phyloP scores from a whole-genome alignment of 345 rosid genomes.

The Lepidium didymum region DNA sequence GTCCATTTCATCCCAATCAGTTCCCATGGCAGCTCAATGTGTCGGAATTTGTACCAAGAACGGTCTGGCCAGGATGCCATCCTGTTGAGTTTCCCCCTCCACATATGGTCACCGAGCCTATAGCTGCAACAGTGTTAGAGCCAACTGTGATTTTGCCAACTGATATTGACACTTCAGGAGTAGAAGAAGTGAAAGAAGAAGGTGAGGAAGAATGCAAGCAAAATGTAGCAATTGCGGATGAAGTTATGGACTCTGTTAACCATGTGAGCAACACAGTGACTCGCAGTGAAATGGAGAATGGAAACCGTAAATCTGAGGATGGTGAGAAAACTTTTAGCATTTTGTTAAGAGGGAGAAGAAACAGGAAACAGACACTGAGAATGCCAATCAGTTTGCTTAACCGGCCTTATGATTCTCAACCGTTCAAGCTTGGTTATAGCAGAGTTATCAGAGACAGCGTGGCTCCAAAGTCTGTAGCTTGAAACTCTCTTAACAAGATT shows the following conservation, averaged over 20 bases:
- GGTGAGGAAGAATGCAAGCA: constrained; percentile 33
- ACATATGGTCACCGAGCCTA: constrained; percentile 54
- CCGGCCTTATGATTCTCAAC: constrained; percentile 84
- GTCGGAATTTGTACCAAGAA: constrained; percentile 58
- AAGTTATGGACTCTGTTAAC: constrained; percentile 26
- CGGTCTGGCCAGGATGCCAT: constrained; percentile 73
- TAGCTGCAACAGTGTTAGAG: constrained; percentile 42
- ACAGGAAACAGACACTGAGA: constrained; percentile 79
- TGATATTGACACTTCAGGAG: constrained; percentile 44
- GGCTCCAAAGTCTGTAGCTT: constrained; percentile 48
- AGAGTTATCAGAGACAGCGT: constrained; percentile 79
- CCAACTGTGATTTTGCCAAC: constrained; percentile 39
- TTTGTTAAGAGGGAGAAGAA: constrained; percentile 80
- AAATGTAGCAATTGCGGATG: neutral
- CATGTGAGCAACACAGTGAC: constrained; percentile 22
- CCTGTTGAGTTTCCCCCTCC: constrained; percentile 61
- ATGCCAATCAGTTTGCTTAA: constrained; percentile 88
- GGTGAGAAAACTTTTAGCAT: constrained; percentile 86
- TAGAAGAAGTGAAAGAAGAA: constrained; percentile 23
- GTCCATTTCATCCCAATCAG: constrained; percentile 70
- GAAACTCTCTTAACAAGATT: neutral
- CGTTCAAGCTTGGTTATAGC: constrained; percentile 67
- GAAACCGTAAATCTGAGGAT: constrained; percentile 30
- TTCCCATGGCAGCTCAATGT: constrained; percentile 81
- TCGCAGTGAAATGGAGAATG: constrained; percentile 37